Evolutionary conservation across 2,329 filamentous ascomycete species (phyloP), one percentile per base, ranked within the genome.

Genomic region (Dothidotthia symphoricarpi): DNA sequence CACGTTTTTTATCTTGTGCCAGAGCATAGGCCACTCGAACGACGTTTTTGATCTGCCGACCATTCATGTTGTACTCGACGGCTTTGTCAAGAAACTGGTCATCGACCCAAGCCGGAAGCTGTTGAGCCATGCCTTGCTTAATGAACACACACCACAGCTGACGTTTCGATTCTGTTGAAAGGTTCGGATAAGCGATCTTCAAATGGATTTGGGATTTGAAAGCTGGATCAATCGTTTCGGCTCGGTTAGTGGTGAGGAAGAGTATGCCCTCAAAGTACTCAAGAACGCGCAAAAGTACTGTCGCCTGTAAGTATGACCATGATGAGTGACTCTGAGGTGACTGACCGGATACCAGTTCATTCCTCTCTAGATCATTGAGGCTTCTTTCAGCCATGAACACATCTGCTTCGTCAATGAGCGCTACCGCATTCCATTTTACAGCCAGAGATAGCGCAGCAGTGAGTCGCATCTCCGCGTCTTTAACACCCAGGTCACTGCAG

Each of bases 321-420:
- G 41, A n/a, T n/a, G n/a, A n/a, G n/a, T n/a, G n/a, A n/a, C n/a
- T 28, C 6, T 16, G 9, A 24, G 8, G 7, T 17, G 6, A 4
- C 30, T n/a, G 28, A 41, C 31, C 37, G 5, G 45, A 40, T 12
- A 51, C 45, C 11, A 51, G 31, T 17, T 31, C 39, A 25, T 47
- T 50, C 4, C 44, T 40, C 16, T 29, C 29, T 10, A 50, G 24
- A 13, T 39, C 37, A 5, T 31, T 31, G 11, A 10, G 10, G 12
- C 24, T 39, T 2, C 76, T 71, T 34, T 69, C 57, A 57, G 77
- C 74, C 10, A 81, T 70, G 59, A 77, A 80, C 13, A 53, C 45
- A 12, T 73, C 70, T 8, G 69, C 72, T 47, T 76, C 73, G 49
- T 75, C 74, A 2, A 76, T 58, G 1, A 77, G 64, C 0, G 75